phyloP scores from a whole-genome alignment of 371 early-diverging fungal species.

The Mortierella sp. region DNA sequence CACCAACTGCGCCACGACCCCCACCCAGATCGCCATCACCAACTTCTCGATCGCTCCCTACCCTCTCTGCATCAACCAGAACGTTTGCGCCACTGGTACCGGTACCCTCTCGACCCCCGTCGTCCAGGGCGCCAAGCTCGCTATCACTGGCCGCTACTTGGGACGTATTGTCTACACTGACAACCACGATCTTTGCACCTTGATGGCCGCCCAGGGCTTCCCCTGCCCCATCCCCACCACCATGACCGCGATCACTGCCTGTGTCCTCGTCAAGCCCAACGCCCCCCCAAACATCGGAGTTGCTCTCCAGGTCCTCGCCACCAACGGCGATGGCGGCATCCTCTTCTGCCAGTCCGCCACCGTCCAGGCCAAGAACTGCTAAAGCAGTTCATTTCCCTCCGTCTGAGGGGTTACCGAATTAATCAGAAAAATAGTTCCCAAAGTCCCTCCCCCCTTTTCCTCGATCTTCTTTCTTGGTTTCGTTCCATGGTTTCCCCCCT shows the following conservation, averaged over 20 bases:
- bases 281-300: slow-evolving; percentile 25
- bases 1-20: slow-evolving; percentile 29
- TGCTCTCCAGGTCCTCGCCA: slow-evolving; percentile 28
- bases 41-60: slow-evolving; percentile 26
- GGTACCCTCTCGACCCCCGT: slow-evolving; percentile 30
- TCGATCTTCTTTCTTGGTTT: neutral
- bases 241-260: slow-evolving; percentile 34
- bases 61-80: slow-evolving; percentile 39
- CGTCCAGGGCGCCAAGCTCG: slow-evolving; percentile 11
- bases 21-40: slow-evolving; percentile 25
- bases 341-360: slow-evolving; percentile 51
- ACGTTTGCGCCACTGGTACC: slow-evolving; percentile 33
- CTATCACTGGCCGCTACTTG: slow-evolving; percentile 30
- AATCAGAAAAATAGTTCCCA: neutral
- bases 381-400: neutral
- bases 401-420: neutral
- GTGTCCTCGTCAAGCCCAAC: slow-evolving; percentile 26
- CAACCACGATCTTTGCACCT: slow-evolving; percentile 38
- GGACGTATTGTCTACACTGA: slow-evolving; percentile 40
- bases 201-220: slow-evolving; percentile 26
- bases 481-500: neutral
- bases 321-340: slow-evolving; percentile 35
- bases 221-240: slow-evolving; percentile 44
- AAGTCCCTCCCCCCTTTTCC: neutral
- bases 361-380: slow-evolving; percentile 36